phyloP scores from a whole-genome alignment of 345 rosid genomes.

The Erucastrum elatum region DNA sequence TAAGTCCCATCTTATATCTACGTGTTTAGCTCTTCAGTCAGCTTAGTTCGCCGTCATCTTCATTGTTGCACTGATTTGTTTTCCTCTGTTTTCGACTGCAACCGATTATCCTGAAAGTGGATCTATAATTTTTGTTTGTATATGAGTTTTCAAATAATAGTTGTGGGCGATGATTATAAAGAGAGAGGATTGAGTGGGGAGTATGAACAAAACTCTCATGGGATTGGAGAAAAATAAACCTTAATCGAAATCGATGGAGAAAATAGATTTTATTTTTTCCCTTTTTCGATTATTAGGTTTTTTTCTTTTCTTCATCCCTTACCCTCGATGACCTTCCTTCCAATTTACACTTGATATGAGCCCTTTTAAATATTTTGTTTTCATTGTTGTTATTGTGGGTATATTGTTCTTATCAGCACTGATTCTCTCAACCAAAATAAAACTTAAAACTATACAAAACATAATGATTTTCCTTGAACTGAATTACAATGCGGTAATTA shows the following conservation, averaged over 20 bases:
- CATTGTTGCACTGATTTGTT: not conserved
- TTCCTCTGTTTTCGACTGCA: not conserved
- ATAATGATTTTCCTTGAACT: not conserved
- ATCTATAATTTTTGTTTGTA: not conserved
- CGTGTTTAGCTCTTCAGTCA: no score
- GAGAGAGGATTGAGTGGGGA: not conserved
- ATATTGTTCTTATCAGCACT: not conserved
- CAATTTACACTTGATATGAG: conserved; percentile 1
- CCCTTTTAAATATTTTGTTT: not conserved
- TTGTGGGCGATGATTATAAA: not conserved
- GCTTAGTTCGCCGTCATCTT: not conserved
- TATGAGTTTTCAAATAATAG: not conserved
- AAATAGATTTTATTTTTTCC: not conserved
- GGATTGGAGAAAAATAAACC: not conserved
- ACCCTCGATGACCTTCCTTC: not conserved
- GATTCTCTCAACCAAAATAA: not conserved
- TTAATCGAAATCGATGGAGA: not conserved
- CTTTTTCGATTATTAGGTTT: not conserved
- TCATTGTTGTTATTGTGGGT: not conserved
- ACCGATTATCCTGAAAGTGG: not conserved
- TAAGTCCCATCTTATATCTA: conserved; percentile 13
- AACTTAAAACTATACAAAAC: not conserved
- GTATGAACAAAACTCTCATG: not conserved
- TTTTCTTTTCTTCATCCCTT: not conserved
- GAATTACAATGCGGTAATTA: not conserved